These are phyloP conservation scores for Aspergillus unguis DNA, from an alignment of 2,329 filamentous ascomycete genomes.

Conservation along the genomic window DNA sequence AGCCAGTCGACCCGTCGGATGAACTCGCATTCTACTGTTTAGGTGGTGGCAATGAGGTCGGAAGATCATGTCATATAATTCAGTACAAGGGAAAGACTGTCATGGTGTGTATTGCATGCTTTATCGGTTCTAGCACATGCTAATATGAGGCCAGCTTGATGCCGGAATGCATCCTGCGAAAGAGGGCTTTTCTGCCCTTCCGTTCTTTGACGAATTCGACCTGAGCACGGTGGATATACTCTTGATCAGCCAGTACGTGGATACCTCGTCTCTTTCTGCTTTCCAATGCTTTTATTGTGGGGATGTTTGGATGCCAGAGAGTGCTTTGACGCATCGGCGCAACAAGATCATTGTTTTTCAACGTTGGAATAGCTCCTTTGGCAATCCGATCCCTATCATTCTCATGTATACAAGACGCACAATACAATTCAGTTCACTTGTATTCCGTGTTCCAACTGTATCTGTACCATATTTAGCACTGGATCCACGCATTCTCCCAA, in stretches of 20 bases:
- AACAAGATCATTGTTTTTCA: conserved; percentile 1
- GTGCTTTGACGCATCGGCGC: conserved; percentile 1
- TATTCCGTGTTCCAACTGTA: conserved; percentile 19
- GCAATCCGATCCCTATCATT: conserved; percentile 6
- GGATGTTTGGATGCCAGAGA: conserved; percentile 5
- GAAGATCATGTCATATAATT: conserved; percentile 93
- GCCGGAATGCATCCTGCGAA: conserved; percentile 96
- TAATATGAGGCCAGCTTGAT: conserved; percentile 66
- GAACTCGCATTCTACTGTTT: conserved; percentile 92
- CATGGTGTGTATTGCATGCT: conserved; percentile 64
- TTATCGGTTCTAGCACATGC: conserved; percentile 1
- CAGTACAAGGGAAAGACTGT: conserved; percentile 99
- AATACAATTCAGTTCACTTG: conserved; percentile 30
- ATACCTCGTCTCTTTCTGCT: conserved; percentile 19
- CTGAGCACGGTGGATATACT: conserved; percentile 95
- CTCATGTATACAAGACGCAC: conserved; percentile 37
- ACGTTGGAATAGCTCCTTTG: conserved; percentile 7
- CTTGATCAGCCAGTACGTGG: conserved; percentile 96
- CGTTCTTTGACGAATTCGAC: conserved; percentile 98
- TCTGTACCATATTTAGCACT: conserved; percentile 15
- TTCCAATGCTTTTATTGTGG: conserved; percentile 4
- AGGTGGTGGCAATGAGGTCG: conserved; percentile 95
- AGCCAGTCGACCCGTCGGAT: conserved; percentile 87
- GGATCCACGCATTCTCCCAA: conserved; percentile 4
- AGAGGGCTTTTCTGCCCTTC: conserved; percentile 86